A percentile compares a stretch with the other conserved stretches of the same genome.
Conservation (phyloP, 345 rosid genomes). For the Eucalyptus urophylla region DNA sequence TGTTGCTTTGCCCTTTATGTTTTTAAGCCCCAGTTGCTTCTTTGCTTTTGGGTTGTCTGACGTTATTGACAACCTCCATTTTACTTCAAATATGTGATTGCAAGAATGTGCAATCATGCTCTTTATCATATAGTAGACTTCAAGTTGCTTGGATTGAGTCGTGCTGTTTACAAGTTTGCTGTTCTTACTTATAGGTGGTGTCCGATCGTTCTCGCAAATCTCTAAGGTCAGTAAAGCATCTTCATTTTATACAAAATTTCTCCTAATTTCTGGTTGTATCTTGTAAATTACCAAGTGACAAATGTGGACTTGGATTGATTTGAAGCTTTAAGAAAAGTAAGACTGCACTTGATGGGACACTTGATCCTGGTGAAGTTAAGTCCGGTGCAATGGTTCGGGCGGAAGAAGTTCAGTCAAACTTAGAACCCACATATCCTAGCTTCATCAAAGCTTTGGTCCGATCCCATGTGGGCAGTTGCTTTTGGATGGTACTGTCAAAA, state of each 20-base stretch:
- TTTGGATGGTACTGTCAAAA: constrained; percentile 41
- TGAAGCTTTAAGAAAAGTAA: constrained; percentile 24
- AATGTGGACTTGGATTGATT: not conserved
- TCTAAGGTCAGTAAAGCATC: constrained; percentile 26
- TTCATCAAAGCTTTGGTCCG: constrained; percentile 51
- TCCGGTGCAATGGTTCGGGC: constrained; percentile 43
- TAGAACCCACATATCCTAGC: constrained; percentile 41
- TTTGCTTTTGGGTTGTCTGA: not conserved
- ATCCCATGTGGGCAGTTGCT: constrained; percentile 60
- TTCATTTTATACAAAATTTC: not conserved
- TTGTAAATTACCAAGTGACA: not conserved
- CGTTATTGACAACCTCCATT: not conserved
- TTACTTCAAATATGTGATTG: not conserved
- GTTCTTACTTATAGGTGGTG: constrained; percentile 11
- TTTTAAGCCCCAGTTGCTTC: not conserved
- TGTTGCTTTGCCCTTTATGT: not conserved
- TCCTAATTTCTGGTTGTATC: not conserved
- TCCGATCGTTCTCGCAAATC: constrained; percentile 16
- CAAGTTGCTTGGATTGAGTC: not conserved
- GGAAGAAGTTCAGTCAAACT: constrained; percentile 49
- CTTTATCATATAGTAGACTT: not conserved
- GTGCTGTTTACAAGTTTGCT: not conserved
- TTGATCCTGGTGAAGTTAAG: constrained; percentile 8
- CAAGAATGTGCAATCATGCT: not conserved
- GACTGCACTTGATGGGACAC: not conserved